Conservation (phyloP, 805 yeast genomes). For the Isabelozyma rhagii region DNA sequence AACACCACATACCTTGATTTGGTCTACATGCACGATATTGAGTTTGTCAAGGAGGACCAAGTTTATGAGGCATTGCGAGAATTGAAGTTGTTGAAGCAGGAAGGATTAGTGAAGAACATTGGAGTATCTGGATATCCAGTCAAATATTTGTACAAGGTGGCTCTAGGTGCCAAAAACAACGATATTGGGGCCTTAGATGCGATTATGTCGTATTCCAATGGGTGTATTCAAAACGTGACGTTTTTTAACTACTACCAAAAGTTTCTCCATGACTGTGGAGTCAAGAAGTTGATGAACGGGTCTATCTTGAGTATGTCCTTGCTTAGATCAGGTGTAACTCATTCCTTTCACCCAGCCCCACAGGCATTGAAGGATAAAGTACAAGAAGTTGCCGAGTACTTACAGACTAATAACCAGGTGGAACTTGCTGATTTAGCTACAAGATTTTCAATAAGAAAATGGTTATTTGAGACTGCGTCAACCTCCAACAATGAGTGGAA, state of each 20-base stretch:
- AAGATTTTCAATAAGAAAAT: slow-evolving; percentile 64
- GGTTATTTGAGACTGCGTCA: slow-evolving; percentile 41
- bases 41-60: slow-evolving; percentile 59
- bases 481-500: slow-evolving; percentile 16
- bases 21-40: slow-evolving; percentile 87
- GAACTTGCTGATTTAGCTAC: slow-evolving; percentile 83
- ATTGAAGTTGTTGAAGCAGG: slow-evolving; percentile 55
- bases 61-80: slow-evolving; percentile 62
- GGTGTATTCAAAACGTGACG: slow-evolving; percentile 72
- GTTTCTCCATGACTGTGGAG: slow-evolving; percentile 51
- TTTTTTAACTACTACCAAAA: slow-evolving; percentile 46
- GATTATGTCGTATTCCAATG: slow-evolving; percentile 73
- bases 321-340: slow-evolving; percentile 64
- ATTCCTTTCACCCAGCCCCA: slow-evolving; percentile 78
- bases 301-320: slow-evolving; percentile 88
- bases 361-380: slow-evolving; percentile 54
- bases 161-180: slow-evolving; percentile 31
- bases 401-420: slow-evolving; percentile 36
- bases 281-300: slow-evolving; percentile 67
- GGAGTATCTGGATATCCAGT: slow-evolving; percentile 91
- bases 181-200: slow-evolving; percentile 68
- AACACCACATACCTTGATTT: slow-evolving; percentile 69
- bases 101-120: slow-evolving; percentile 60
- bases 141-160: slow-evolving; percentile 55
- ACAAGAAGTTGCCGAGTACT: slow-evolving; percentile 37